Percentiles rank a stretch among this genome's conserved stretches.
phyloP scores from a whole-genome alignment of 2,329 filamentous ascomycete genomes.

The Penicillium capsulatum region DNA sequence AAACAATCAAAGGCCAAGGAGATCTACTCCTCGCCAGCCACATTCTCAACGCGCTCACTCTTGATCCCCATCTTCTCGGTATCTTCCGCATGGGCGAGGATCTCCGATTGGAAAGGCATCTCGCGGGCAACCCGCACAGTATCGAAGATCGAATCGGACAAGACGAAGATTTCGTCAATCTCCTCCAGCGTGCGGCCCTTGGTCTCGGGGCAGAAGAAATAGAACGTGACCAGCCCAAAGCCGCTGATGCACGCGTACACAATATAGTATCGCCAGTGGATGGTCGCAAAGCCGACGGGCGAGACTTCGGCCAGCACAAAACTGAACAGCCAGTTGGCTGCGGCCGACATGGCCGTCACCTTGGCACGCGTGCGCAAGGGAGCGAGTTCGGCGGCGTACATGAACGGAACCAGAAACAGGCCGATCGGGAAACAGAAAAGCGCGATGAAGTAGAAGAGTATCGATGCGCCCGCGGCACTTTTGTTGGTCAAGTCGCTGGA shows the following conservation, averaged over 20 bases:
- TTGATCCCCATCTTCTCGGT: conserved; percentile 5
- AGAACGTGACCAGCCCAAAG: conserved; percentile 26
- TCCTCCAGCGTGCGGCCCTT: conserved; percentile 37
- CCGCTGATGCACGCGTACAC: conserved; percentile 43
- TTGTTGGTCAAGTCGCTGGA: conserved; percentile 34
- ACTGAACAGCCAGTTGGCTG: conserved; percentile 38
- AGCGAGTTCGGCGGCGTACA: conserved; percentile 58
- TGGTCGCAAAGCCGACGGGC: conserved; percentile 37
- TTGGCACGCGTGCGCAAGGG: conserved; percentile 40
- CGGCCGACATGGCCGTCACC: conserved; percentile 55
- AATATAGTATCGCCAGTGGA: conserved; percentile 48
- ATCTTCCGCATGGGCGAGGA: conserved; percentile 9
- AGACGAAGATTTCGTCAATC: conserved; percentile 37
- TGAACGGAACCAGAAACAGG: conserved; percentile 56
- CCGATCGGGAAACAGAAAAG: conserved; percentile 59
- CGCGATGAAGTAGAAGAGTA: conserved; percentile 57
- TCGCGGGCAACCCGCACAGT: conserved; percentile 18
- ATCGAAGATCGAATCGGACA: conserved; percentile 27
- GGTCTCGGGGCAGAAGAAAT: conserved; percentile 38
- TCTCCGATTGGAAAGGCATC: conserved; percentile 19
- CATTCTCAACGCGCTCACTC: conserved; percentile 6
- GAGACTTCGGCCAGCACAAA: conserved; percentile 37
- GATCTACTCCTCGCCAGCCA: too few species aligned
- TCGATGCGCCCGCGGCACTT: conserved; percentile 49
- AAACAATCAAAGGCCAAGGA: too few species aligned